Evolutionary conservation across 1,284 basidiomycete genomes (phyloP).

Genomic region (Puccinia horiana): DNA sequence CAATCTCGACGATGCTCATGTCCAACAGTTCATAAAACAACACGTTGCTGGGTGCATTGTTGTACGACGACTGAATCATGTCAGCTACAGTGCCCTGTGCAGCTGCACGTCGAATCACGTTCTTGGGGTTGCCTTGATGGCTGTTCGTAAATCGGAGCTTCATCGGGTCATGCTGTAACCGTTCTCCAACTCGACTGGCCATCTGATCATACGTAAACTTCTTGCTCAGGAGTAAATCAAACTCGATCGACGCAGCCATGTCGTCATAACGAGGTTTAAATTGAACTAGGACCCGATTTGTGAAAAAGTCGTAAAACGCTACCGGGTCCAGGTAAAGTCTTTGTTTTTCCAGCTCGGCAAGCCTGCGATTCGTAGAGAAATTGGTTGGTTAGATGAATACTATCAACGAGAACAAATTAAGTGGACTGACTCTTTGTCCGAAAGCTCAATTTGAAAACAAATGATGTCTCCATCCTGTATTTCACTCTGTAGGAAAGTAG

Average conservation of each 20-base stretch:
- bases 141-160: conserved; percentile 98
- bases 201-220: conserved; percentile 99
- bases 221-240: conserved; percentile 89
- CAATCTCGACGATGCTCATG: conserved; percentile 94
- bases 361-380: neutral
- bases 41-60: conserved; percentile 80
- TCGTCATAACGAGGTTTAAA: conserved; percentile 95
- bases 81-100: conserved; percentile 89
- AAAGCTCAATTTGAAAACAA: conserved; percentile 96
- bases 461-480: conserved; percentile 99
- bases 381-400: neutral
- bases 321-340: conserved; percentile 89
- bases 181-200: conserved; percentile 88
- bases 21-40: conserved; percentile 96
- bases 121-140: conserved; percentile 84
- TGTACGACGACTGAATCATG: conserved; percentile 86
- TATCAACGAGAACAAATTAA: neutral
- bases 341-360: conserved; percentile 78
- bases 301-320: conserved; percentile 96
- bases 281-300: conserved; percentile 93
- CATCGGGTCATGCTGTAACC: conserved; percentile 87
- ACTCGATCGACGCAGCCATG: conserved; percentile 65
- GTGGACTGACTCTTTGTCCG: conserved; percentile 81
- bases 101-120: conserved; percentile 85
- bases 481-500: conserved; percentile 93